Evolutionary conservation across 768 basidiomycete genomes (phyloP).

Genomic region (Lyophyllum decastes): DNA sequence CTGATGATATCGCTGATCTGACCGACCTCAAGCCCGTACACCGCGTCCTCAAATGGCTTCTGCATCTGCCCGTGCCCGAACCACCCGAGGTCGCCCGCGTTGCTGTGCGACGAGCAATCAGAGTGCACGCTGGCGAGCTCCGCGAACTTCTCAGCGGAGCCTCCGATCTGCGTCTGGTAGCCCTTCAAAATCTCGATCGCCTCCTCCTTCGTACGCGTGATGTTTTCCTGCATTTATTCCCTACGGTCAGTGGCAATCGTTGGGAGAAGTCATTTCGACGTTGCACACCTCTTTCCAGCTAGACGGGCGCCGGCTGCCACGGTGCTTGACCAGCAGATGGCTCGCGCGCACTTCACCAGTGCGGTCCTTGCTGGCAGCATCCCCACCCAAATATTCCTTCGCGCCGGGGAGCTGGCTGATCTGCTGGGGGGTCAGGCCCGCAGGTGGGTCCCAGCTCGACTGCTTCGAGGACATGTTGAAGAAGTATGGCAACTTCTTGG

Average conservation of each 20-base stretch:
- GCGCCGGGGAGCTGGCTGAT: slow-evolving; percentile 69
- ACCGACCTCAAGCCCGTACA: slow-evolving; percentile 70
- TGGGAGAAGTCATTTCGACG: neutral
- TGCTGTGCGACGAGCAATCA: slow-evolving; percentile 85
- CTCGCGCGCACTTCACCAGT: slow-evolving; percentile 71
- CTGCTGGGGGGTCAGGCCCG: slow-evolving; percentile 61
- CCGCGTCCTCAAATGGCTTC: slow-evolving; percentile 92
- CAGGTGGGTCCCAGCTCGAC: slow-evolving; percentile 82
- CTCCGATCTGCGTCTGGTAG: slow-evolving; percentile 64
- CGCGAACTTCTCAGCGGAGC: slow-evolving; percentile 63
- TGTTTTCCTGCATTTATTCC: slow-evolving; percentile 53
- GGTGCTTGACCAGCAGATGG: slow-evolving; percentile 93
- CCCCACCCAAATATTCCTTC: slow-evolving; percentile 39
- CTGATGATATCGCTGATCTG: slow-evolving; percentile 81
- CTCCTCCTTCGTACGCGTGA: slow-evolving; percentile 87
- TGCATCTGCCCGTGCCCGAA: slow-evolving; percentile 94
- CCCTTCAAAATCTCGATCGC: slow-evolving; percentile 77
- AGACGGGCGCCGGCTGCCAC: slow-evolving; percentile 71
- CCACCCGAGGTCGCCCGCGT: slow-evolving; percentile 85
- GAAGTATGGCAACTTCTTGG: slow-evolving; percentile 82
- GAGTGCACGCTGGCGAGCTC: slow-evolving; percentile 76
- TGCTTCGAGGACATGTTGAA: slow-evolving; percentile 71
- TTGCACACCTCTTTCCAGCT: slow-evolving; percentile 81
- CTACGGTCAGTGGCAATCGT: slow-evolving; percentile 1
- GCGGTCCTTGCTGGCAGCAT: slow-evolving; percentile 39